These are phyloP conservation scores for Plasmopara muralis DNA, from an alignment of 352 stramenopile genomes.

Conservation along the genomic window DNA sequence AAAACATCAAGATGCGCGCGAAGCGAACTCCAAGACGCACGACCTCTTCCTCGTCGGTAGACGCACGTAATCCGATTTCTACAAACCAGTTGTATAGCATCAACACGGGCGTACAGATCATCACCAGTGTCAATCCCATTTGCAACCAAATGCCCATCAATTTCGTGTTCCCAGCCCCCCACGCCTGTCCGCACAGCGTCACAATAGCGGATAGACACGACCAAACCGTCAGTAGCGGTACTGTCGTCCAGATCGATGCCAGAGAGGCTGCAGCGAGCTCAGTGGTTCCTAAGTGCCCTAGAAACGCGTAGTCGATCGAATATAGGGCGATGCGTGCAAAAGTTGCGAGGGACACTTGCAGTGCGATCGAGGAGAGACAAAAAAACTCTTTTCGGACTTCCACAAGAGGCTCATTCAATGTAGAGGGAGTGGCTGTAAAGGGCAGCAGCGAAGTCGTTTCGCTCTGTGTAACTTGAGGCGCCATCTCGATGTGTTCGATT, in stretches of 20 bases:
- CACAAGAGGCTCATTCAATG: conserved; percentile 23
- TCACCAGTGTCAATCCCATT: conserved; percentile 38
- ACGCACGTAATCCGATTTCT: conserved; percentile 16
- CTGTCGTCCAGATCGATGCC: conserved; percentile 57
- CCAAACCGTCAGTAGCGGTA: conserved; percentile 62
- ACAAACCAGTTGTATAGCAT: conserved; percentile 31
- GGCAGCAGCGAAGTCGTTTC: conserved; percentile 24
- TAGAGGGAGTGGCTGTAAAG: background rate
- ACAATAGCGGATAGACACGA: conserved; percentile 57
- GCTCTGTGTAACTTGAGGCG: conserved; percentile 4
- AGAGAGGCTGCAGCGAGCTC: conserved; percentile 63
- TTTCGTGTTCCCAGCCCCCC: conserved; percentile 51
- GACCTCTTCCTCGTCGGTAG: conserved; percentile 16
- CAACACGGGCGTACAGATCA: conserved; percentile 15
- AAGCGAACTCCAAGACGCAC: conserved; percentile 22
- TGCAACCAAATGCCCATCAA: conserved; percentile 65
- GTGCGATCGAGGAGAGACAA: conserved; percentile 51
- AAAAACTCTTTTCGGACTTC: conserved; percentile 42
- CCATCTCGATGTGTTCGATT: conserved; percentile 13
- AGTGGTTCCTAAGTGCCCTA: conserved; percentile 59
- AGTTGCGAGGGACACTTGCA: conserved; percentile 66
- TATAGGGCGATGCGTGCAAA: conserved; percentile 63
- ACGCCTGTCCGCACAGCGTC: conserved; percentile 67
- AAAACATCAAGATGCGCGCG: conserved; percentile 24
- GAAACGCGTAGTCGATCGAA: conserved; percentile 69